Evolutionary conservation across 495 filamentous ascomycete species (phyloP), one percentile per base, ranked within the genome.

Genomic region (Hypoxylon crocopeplum): DNA sequence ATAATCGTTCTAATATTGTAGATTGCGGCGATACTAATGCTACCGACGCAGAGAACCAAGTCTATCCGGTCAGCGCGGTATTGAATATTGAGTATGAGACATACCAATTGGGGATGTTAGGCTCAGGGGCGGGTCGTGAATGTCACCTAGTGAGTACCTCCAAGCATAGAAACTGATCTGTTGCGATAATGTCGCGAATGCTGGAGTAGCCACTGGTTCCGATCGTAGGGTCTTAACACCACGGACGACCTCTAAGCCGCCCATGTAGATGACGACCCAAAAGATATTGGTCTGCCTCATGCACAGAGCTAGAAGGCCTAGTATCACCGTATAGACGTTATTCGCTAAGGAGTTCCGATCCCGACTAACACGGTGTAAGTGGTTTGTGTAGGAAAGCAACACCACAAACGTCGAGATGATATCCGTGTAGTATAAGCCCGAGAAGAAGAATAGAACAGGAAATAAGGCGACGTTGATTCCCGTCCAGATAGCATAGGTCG

Each of bases 281-380:
- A 98, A 92, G 55, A 98, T 88, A 66, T 98, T 98, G 8, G 94
- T 98, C 73, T 98, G 94, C 24, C 94, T 77, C 75, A 93, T 92
- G 13, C 82, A 75, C 29, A 98, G 75, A 24, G 90, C 82, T 2
- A 78, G 53, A 10, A 89, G 57, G 0, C 88, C 88, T 17, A 83
- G 49, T 7, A 84, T n/a, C 29, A 87, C 74, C 0, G 79, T 72
- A 45, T 79, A 70, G 1, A 77, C 4, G 40, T 71, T 74, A 22
- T 66, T 77, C 15, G 56, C 7, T n/a, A 75, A 22, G 0, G 69
- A 64, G 0, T 70, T 62, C 12, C 17, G 17, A 16, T 64, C 44
- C 2, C 49, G 46, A 4, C 58, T 62, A 1, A 77, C 51, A 2
- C 79, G 73, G 1, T 54, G 40, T 16, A 89, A 70, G 58, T 88